phyloP scores from a whole-genome alignment of 768 basidiomycete species.

The Tremella yokohamensis region DNA sequence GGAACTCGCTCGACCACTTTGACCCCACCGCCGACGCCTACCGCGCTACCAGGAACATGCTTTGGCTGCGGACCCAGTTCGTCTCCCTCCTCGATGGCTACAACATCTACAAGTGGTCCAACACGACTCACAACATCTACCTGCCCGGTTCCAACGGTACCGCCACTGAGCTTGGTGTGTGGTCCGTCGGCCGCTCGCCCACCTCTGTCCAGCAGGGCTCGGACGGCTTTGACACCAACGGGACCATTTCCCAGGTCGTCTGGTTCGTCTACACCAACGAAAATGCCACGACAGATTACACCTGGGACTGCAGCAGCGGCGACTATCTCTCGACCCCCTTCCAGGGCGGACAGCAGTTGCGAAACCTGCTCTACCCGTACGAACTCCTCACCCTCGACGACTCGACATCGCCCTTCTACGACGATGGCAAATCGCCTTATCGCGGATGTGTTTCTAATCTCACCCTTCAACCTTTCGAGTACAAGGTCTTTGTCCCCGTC shows the following conservation, averaged over 20 bases:
- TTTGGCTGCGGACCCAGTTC: conserved; percentile 66
- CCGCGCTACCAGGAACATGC: conserved; percentile 69
- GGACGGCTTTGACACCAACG: conserved; percentile 54
- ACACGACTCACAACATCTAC: conserved; percentile 74
- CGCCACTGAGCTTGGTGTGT: conserved; percentile 79
- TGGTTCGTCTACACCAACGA: conserved; percentile 86
- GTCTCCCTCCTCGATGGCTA: conserved; percentile 80
- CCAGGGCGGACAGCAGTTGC: conserved; percentile 59
- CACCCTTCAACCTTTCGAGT: conserved; percentile 69
- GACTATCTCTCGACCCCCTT: conserved; percentile 80
- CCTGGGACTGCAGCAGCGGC: conserved; percentile 59
- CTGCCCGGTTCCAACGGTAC: conserved; percentile 82
- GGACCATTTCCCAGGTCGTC: conserved; percentile 63
- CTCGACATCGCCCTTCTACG: conserved; percentile 64
- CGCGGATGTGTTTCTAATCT: conserved; percentile 69
- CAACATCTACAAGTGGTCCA: conserved; percentile 60
- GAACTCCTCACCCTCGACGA: conserved; percentile 69
- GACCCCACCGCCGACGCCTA: conserved; percentile 79
- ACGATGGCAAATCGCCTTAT: conserved; percentile 61
- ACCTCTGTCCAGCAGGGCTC: conserved; percentile 59
- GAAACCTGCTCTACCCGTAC: conserved; percentile 77
- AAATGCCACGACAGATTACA: conserved; percentile 66
- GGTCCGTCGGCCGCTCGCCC: conserved; percentile 70
- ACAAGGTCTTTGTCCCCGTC: conserved; percentile 73
- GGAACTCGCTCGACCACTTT: conserved; percentile 92